A percentile compares a stretch with the other conserved stretches of the same genome.
Evolutionary conservation across 257 asterid genomes (phyloP).

Genomic region (Verbascum thapsus): DNA sequence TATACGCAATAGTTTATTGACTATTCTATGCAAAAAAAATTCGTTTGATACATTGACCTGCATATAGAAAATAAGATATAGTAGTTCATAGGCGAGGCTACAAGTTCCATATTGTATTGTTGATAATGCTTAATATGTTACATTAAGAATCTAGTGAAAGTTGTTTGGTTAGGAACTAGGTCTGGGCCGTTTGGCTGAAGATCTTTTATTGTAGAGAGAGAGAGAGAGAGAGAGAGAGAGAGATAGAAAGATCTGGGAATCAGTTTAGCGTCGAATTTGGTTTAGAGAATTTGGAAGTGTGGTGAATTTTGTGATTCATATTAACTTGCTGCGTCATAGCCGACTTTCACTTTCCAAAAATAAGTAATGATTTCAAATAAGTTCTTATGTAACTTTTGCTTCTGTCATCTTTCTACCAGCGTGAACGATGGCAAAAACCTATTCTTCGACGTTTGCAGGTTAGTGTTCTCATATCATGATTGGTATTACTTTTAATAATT

Average conservation of each 20-base stretch:
- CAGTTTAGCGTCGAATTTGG: background rate
- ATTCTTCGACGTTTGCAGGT: slow-evolving; percentile 96
- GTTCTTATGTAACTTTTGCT: slow-evolving; percentile 23
- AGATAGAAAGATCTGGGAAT: too few relatives aligned
- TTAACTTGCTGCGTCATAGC: slow-evolving; percentile 18
- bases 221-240: too few relatives aligned
- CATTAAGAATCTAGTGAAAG: too few relatives aligned
- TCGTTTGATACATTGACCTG: background rate
- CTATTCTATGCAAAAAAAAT: background rate
- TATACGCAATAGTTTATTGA: too few relatives aligned
- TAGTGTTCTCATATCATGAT: slow-evolving; percentile 27
- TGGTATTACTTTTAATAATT: slow-evolving; percentile 11
- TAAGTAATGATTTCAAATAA: slow-evolving; percentile 24
- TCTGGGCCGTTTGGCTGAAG: background rate
- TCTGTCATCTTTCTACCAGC: slow-evolving; percentile 52
- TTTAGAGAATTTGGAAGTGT: background rate
- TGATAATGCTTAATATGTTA: too few relatives aligned
- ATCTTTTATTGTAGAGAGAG: background rate
- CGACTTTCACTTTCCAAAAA: slow-evolving; percentile 17
- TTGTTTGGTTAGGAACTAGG: background rate
- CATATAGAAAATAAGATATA: background rate
- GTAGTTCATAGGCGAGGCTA: background rate
- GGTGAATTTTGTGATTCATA: slow-evolving; percentile 13
- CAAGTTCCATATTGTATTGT: too few relatives aligned
- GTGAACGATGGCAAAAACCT: slow-evolving; percentile 95